Conservation (phyloP, 73 alveolate genomes). For the Paramecium biaurelia region DNA sequence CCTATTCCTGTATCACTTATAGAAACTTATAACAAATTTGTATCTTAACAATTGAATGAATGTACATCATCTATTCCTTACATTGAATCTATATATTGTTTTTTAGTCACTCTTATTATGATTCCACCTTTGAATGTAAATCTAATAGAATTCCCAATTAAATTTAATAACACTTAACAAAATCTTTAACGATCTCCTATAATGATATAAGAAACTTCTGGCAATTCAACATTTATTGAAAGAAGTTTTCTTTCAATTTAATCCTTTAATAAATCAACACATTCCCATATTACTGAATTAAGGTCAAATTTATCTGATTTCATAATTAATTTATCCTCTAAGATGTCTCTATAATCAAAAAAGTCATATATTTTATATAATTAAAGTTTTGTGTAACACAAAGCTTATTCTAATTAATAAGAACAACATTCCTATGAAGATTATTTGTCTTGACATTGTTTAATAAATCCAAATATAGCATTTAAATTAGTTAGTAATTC, state of each 20-base stretch:
- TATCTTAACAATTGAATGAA: neutral
- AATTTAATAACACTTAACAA: neutral
- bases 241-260: neutral
- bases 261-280: neutral
- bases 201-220: neutral
- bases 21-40: neutral
- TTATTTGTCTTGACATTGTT: neutral
- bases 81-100: neutral
- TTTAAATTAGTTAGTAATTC: neutral
- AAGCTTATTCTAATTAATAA: neutral
- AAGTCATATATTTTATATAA: neutral
- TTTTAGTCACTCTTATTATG: neutral
- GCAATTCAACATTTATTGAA: neutral
- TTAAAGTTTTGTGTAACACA: neutral
- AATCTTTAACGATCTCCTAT: conserved; percentile 8
- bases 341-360: neutral
- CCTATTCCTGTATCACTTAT: conserved; percentile 41
- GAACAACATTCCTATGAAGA: neutral
- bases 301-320: neutral
- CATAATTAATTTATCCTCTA: neutral
- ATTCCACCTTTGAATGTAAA: neutral
- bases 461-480: neutral
- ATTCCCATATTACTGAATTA: conserved; percentile 5
- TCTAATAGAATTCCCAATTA: neutral
- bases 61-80: conserved; percentile 25